Conservation (phyloP, 2,329 filamentous ascomycete species). For the Cladosporium sp. region DNA sequence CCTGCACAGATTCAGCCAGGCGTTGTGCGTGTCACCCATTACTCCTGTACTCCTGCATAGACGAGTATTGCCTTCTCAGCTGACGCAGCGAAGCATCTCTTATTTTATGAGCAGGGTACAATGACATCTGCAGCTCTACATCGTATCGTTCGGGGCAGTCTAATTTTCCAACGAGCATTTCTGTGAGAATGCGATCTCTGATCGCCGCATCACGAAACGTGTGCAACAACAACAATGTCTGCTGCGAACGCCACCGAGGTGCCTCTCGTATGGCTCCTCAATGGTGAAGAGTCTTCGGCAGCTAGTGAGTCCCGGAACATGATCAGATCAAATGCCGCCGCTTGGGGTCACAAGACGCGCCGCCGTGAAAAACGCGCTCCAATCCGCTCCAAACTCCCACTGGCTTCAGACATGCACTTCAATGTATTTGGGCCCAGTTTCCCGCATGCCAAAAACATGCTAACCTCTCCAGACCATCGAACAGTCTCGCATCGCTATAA, state of each 20-base stretch:
- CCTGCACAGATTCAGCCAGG: background rate
- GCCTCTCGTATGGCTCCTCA: conserved; percentile 3
- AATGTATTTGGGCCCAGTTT: background rate
- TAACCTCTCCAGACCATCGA: background rate
- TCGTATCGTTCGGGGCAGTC: background rate
- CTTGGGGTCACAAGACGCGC: background rate
- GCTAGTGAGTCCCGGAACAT: background rate
- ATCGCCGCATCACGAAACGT: background rate
- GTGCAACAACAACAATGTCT: background rate
- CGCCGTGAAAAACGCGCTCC: background rate
- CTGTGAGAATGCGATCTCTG: background rate
- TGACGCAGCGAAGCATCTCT: background rate
- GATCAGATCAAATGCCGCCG: conserved; percentile 5
- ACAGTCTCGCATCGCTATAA: background rate
- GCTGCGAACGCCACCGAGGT: background rate
- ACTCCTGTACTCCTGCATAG: background rate
- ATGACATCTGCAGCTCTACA: background rate
- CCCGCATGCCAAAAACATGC: background rate
- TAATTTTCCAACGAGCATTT: background rate
- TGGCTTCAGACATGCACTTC: background rate
- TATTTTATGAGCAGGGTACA: background rate
- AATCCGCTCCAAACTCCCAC: background rate
- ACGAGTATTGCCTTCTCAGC: background rate
- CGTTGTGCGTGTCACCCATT: background rate
- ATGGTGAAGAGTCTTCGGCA: background rate